Percentiles rank a stretch among this genome's conserved stretches.
Conservation (phyloP, 805 yeast species). For the Zygoascus tannicola region DNA sequence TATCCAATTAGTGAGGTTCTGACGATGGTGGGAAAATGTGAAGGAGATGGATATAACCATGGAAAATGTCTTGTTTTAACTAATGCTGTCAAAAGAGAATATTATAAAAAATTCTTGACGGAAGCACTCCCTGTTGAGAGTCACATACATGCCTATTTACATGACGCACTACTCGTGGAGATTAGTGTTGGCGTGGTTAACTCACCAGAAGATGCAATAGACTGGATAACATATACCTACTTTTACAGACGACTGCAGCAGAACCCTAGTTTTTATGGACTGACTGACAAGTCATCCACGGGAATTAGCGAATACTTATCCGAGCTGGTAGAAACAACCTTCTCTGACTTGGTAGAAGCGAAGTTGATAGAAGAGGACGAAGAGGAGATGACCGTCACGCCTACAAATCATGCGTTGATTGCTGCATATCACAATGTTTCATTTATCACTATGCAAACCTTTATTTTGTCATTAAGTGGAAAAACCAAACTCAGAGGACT, state of each 20-base stretch:
- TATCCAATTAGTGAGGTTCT: slow-evolving; percentile 50
- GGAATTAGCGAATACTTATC: slow-evolving; percentile 79
- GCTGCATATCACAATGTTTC: slow-evolving; percentile 65
- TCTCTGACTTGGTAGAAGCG: slow-evolving; percentile 49
- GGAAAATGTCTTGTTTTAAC: slow-evolving; percentile 51
- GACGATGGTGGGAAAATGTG: slow-evolving; percentile 24
- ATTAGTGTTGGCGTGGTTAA: slow-evolving; percentile 56
- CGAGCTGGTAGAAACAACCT: slow-evolving; percentile 64
- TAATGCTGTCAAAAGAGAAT: slow-evolving; percentile 42
- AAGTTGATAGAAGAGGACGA: slow-evolving; percentile 49
- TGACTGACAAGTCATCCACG: slow-evolving; percentile 47
- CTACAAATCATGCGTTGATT: slow-evolving; percentile 64
- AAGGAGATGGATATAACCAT: slow-evolving; percentile 10
- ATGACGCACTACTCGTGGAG: slow-evolving; percentile 65
- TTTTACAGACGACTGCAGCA: slow-evolving; percentile 71
- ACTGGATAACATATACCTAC: slow-evolving; percentile 78
- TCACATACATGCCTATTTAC: slow-evolving; percentile 45
- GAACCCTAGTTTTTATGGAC: slow-evolving; percentile 88
- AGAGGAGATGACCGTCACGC: slow-evolving; percentile 35
- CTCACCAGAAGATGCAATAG: slow-evolving; percentile 76
- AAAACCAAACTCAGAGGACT: slow-evolving; percentile 52
- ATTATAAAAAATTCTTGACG: slow-evolving; percentile 59
- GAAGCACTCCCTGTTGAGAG: slow-evolving; percentile 84
- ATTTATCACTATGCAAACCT: slow-evolving; percentile 55
- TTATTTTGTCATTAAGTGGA: slow-evolving; percentile 41